phyloP scores from a whole-genome alignment of 2,329 filamentous ascomycete genomes.

The Colletotrichum incanum region DNA sequence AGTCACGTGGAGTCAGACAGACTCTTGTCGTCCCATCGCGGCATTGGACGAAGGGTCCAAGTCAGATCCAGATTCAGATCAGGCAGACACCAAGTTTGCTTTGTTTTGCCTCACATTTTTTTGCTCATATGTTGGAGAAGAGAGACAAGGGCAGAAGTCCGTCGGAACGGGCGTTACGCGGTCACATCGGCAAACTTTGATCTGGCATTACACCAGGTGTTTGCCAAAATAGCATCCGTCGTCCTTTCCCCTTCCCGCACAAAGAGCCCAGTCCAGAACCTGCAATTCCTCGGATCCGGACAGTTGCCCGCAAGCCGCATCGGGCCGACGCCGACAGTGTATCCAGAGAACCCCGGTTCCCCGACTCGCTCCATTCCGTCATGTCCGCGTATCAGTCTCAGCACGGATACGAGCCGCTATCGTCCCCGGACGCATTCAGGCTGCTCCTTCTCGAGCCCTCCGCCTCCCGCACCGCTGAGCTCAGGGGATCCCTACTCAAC shows the following conservation, averaged over 20 bases:
- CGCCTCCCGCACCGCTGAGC: slow-evolving; percentile 6
- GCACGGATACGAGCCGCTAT: slow-evolving; percentile 31
- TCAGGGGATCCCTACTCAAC: slow-evolving; percentile 38
- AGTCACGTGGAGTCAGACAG: slow-evolving; percentile 21
- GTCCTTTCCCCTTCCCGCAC: neutral
- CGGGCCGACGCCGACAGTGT: slow-evolving; percentile 3
- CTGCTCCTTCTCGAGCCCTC: slow-evolving; percentile 24
- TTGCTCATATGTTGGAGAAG: neutral
- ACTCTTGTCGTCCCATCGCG: slow-evolving; percentile 11
- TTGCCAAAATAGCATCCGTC: slow-evolving; percentile 12
- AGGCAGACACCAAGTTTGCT: neutral
- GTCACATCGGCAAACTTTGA: slow-evolving; percentile 31
- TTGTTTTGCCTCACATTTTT: slow-evolving; percentile 10
- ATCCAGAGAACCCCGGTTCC: neutral
- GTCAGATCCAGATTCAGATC: neutral
- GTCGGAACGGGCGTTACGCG: slow-evolving; percentile 5
- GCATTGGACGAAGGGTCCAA: slow-evolving; percentile 17
- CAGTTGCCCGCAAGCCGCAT: neutral
- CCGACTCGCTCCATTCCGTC: neutral
- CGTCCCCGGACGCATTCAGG: neutral
- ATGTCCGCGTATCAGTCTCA: slow-evolving; percentile 26
- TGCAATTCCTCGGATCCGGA: slow-evolving; percentile 9
- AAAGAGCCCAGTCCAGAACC: neutral
- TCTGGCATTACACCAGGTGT: neutral
- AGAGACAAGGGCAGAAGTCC: neutral